Conservation (phyloP, 2,329 filamentous ascomycete genomes). For the Myriosclerotinia curreyana region DNA sequence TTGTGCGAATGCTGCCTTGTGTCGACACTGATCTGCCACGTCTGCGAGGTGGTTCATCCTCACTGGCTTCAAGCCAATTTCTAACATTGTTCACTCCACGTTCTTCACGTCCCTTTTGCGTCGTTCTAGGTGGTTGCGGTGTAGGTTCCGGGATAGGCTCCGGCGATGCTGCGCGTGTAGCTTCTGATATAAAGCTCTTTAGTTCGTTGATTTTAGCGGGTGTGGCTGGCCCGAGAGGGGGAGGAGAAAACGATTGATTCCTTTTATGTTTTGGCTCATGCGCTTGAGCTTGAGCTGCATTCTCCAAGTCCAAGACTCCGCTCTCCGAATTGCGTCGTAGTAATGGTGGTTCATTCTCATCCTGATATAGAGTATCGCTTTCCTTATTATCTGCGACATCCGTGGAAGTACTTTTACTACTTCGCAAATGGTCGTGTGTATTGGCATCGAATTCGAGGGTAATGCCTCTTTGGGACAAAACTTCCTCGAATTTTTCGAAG, state of each 20-base stretch:
- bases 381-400: constrained; percentile 18
- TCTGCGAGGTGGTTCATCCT: constrained; percentile 22
- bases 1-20: constrained; percentile 31
- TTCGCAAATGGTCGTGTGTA: constrained; percentile 21
- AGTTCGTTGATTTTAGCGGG: constrained; percentile 11
- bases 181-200: constrained; percentile 26
- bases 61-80: constrained; percentile 33
- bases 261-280: constrained; percentile 23
- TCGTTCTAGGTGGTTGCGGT: constrained; percentile 20
- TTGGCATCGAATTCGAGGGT: constrained; percentile 59
- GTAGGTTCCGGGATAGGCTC: constrained; percentile 8
- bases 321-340: constrained; percentile 39
- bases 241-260: constrained; percentile 32
- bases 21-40: constrained; percentile 34
- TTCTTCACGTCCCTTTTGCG: constrained; percentile 23
- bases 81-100: constrained; percentile 25
- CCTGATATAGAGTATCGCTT: constrained; percentile 24
- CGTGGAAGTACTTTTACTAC: constrained; percentile 5
- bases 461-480: constrained; percentile 68
- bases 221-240: constrained; percentile 19
- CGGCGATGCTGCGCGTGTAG: constrained; percentile 18
- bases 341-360: constrained; percentile 25
- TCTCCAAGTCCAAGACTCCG: constrained; percentile 33
- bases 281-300: constrained; percentile 22
- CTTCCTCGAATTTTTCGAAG: constrained; percentile 65